Evolutionary conservation across 768 basidiomycete genomes (phyloP).

Genomic region (Ephemerocybe angulata): DNA sequence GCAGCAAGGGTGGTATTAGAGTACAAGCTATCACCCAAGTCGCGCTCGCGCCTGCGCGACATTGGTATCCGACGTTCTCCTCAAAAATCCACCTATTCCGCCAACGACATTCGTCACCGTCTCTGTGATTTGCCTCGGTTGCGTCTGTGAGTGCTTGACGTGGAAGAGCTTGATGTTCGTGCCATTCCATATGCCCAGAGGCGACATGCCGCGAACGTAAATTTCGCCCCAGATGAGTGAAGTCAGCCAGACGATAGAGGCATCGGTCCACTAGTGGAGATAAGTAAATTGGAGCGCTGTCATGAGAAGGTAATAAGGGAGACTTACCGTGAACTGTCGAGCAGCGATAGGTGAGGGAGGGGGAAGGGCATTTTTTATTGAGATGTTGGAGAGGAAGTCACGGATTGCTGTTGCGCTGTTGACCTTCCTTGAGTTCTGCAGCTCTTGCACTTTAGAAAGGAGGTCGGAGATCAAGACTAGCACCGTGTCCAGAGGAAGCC

Average conservation of each 20-base stretch:
- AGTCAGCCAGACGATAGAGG: conserved; percentile 88
- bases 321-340: conserved; percentile 71
- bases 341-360: conserved; percentile 60
- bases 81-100: conserved; percentile 62
- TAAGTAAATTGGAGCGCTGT: conserved; percentile 4
- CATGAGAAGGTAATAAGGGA: background rate
- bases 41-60: background rate
- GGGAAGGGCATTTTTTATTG: conserved; percentile 71
- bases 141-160: conserved; percentile 77
- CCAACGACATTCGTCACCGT: conserved; percentile 80
- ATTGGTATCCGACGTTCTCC: conserved; percentile 43
- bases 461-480: conserved; percentile 88
- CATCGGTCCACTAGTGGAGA: conserved; percentile 79
- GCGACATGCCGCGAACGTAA: conserved; percentile 85
- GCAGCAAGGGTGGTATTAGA: too few species aligned
- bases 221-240: conserved; percentile 95
- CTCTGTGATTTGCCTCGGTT: conserved; percentile 70
- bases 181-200: conserved; percentile 85
- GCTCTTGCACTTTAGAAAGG: conserved; percentile 76
- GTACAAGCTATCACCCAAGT: background rate
- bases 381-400: conserved; percentile 69
- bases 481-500: conserved; percentile 84
- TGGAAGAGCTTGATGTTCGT: conserved; percentile 89
- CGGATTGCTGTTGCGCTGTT: conserved; percentile 54
- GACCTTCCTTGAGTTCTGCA: conserved; percentile 63